A percentile compares a stretch with the other conserved stretches of the same genome.
These are phyloP conservation scores for Pythium grandisporangium DNA, from an alignment of 352 stramenopile genomes.

Conservation along the genomic window DNA sequence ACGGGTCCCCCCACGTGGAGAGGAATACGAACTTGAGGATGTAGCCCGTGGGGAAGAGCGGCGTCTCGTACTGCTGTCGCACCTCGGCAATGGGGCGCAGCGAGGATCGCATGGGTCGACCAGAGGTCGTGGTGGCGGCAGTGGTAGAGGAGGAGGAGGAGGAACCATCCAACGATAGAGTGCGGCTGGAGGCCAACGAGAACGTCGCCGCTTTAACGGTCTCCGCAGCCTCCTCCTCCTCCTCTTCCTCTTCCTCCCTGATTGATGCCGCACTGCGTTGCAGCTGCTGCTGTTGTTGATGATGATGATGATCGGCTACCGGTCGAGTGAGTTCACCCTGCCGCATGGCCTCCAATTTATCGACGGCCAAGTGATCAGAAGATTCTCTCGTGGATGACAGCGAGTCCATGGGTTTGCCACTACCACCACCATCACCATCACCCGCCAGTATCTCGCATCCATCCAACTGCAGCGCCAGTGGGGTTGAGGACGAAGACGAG, in stretches of 20 bases:
- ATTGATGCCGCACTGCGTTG: too few relatives aligned
- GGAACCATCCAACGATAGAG: neutral
- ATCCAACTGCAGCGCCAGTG: too few relatives aligned
- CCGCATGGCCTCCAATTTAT: neutral
- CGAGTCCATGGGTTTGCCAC: conserved; percentile 6
- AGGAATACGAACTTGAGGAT: conserved; percentile 82
- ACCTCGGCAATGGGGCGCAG: conserved; percentile 52
- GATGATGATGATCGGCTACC: too few relatives aligned
- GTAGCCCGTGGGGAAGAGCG: conserved; percentile 72
- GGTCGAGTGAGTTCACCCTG: too few relatives aligned
- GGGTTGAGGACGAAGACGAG: too few relatives aligned
- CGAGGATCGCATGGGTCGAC: neutral
- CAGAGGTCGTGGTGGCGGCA: neutral
- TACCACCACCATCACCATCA: neutral
- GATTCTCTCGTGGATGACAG: too few relatives aligned
- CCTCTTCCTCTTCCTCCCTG: too few relatives aligned
- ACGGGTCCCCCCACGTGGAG: conserved; percentile 68
- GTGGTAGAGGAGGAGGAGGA: neutral
- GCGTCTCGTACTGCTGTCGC: conserved; percentile 85
- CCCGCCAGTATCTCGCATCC: too few relatives aligned
- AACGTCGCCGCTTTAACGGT: too few relatives aligned
- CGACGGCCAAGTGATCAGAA: neutral
- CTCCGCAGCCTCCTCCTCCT: too few relatives aligned
- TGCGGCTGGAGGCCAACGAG: too few relatives aligned
- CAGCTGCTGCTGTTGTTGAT: neutral